Base-by-base conservation (phyloP, 2,329 filamentous ascomycete species). In the Penicillium sp. region DNA sequence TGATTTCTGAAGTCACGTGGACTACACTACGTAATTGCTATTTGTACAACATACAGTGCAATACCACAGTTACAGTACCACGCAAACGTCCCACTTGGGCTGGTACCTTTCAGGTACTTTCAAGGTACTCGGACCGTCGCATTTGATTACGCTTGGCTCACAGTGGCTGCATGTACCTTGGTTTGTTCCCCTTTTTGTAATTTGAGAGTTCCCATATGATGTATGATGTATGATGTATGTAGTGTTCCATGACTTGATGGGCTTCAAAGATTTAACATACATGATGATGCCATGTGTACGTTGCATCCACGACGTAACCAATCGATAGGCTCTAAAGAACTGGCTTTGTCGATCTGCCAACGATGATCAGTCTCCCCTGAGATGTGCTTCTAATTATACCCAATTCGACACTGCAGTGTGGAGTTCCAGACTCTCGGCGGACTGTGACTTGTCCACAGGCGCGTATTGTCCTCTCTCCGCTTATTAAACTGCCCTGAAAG, bases 401-500 rank as follows among this genome's bases (percentile, higher is more conserved):
- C 34, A 49, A 44, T 39, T 35, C 19, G 51, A 44, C 39, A 18
- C 19, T 10, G 16, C 7, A 30, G 10, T 50, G 51, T 53, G 51
- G 51, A 43, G 51, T 44, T 54, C 51, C 51, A 54, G 51, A 53
- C 51, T 27, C 18, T 39, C 35, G 10, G 32, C 26, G 36, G 47
- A 16, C 40, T 43, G 13, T 39, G 32, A 39, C 51, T 29, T 43
- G 47, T 55, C 52, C 47, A 52, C 50, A 34, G 48, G 57, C 56
- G 56, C 49, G 56, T 57, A 55, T 49, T 52, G 34, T 23, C 35
- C 32, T 16, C 39, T 38, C 36, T 40, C 41, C 57, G 53, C 59
- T 62, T 64, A 62, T 55, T 61, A 58, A 64, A 47, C 41, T 34
- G 38, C 42, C 32, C 59, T 51, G 56, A 61, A 64, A 59, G 54